Evolutionary conservation across 192 early-diverging fungal species (phyloP).

Genomic region (Podochytrium sp.): DNA sequence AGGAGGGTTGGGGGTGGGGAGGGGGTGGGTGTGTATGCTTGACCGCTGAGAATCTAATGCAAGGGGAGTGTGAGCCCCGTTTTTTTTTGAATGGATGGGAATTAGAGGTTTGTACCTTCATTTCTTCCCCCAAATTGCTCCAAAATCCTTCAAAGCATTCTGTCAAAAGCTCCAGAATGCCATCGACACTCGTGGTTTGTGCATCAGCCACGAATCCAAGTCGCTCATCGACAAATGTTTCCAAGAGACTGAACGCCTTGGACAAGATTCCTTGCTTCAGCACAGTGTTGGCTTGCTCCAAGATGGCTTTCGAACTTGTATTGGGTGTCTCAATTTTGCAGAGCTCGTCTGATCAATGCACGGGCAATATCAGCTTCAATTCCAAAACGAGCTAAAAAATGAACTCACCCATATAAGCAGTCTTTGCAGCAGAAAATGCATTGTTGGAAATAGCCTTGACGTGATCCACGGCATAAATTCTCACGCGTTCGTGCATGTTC

Average conservation of each 20-base stretch:
- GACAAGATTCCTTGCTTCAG: conserved; percentile 3
- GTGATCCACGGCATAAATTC: conserved; percentile 10
- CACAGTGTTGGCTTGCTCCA: conserved; percentile 13
- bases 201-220: conserved; percentile 13
- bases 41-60: neutral
- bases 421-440: conserved; percentile 16
- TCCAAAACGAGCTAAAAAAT: neutral
- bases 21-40: conserved; percentile 15
- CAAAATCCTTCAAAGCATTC: conserved; percentile 50
- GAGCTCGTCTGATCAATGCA: conserved; percentile 8
- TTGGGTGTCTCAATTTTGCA: conserved; percentile 9
- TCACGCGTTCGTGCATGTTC: conserved; percentile 24
- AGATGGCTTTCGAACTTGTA: conserved; percentile 3
- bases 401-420: conserved; percentile 15
- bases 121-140: conserved; percentile 37
- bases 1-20: neutral
- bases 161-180: conserved; percentile 43
- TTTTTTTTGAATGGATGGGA: neutral
- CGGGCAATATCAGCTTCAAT: neutral
- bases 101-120: conserved; percentile 29
- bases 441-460: neutral
- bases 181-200: conserved; percentile 25
- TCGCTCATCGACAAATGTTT: conserved; percentile 13
- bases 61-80: neutral
- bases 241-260: conserved; percentile 19